phyloP scores from a whole-genome alignment of 1,139 yeast genomes.

The Meyerozyma carpophila region DNA sequence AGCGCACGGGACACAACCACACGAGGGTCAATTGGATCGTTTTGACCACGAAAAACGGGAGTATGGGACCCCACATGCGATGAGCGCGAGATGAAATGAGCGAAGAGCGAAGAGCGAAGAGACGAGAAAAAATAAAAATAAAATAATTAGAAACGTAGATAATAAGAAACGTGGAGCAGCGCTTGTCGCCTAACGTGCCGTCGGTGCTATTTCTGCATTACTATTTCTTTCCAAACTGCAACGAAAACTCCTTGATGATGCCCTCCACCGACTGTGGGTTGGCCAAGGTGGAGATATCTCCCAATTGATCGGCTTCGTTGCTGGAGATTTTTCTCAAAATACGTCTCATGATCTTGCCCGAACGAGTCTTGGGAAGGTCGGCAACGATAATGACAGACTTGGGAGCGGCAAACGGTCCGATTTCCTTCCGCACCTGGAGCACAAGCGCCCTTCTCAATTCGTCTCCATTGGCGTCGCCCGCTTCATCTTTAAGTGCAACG shows the following conservation, averaged over 20 bases:
- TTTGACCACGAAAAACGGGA: slow-evolving; percentile 27
- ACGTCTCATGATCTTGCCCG: slow-evolving; percentile 98
- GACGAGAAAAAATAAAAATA: no score
- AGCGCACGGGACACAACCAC: slow-evolving; percentile 36
- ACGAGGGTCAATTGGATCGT: slow-evolving; percentile 31
- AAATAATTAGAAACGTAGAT: background rate
- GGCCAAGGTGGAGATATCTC: slow-evolving; percentile 87
- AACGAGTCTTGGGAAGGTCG: slow-evolving; percentile 96
- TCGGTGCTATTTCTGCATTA: background rate
- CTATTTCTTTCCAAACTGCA: slow-evolving; percentile 48
- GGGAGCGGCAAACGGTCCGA: slow-evolving; percentile 99
- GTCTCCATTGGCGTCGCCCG: slow-evolving; percentile 36
- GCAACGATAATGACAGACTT: slow-evolving; percentile 80
- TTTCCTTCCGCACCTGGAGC: slow-evolving; percentile 84
- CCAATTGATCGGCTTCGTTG: slow-evolving; percentile 87
- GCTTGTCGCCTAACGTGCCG: background rate
- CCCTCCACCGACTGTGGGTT: slow-evolving; percentile 83
- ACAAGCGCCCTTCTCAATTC: slow-evolving; percentile 78
- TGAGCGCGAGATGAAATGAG: background rate
- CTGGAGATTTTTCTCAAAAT: slow-evolving; percentile 88
- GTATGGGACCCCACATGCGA: slow-evolving; percentile 4
- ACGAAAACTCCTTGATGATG: slow-evolving; percentile 50
- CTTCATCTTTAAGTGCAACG: slow-evolving; percentile 72
- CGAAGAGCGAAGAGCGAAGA: background rate
- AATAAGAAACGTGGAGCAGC: background rate